phyloP scores from a whole-genome alignment of 371 early-diverging fungal species.

The Mycotypha africana region DNA sequence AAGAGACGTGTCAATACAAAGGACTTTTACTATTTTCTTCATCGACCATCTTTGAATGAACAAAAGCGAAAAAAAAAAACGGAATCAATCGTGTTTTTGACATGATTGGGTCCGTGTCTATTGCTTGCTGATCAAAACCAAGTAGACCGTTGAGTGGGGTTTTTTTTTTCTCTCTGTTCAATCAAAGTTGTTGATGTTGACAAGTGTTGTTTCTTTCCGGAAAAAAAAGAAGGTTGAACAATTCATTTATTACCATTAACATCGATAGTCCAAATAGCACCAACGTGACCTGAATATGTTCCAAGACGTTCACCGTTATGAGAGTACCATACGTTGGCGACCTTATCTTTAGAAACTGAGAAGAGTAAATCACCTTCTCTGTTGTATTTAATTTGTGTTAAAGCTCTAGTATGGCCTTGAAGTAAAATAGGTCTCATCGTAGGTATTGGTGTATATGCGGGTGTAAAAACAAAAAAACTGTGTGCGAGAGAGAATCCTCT shows the following conservation, averaged over 20 bases:
- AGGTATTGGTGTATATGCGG: not conserved
- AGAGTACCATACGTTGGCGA: constrained; percentile 92
- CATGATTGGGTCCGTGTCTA: too few species aligned
- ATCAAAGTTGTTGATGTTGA: too few species aligned
- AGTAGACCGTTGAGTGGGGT: too few species aligned
- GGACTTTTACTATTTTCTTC: not conserved
- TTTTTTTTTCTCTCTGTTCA: too few species aligned
- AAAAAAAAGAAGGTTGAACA: too few species aligned
- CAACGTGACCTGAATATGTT: constrained; percentile 92
- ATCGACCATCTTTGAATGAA: too few species aligned
- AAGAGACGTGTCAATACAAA: not conserved
- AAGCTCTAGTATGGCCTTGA: constrained; percentile 95
- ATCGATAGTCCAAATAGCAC: constrained; percentile 95
- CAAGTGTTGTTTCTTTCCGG: too few species aligned
- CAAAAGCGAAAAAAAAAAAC: not conserved
- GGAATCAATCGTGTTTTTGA: not conserved
- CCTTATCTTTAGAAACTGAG: constrained; percentile 93
- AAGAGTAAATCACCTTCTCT: constrained; percentile 98
- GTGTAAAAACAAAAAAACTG: constrained; percentile 6
- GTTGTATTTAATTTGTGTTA: constrained; percentile 99
- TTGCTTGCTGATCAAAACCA: too few species aligned
- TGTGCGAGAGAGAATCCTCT: not conserved
- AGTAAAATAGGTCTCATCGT: constrained; percentile 88
- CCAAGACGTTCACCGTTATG: constrained; percentile 98
- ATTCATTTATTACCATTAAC: constrained; percentile 69